These are phyloP conservation scores for Cyclotella sp. DNA, from an alignment of 108 stramenopile species.

Conservation along the genomic window DNA sequence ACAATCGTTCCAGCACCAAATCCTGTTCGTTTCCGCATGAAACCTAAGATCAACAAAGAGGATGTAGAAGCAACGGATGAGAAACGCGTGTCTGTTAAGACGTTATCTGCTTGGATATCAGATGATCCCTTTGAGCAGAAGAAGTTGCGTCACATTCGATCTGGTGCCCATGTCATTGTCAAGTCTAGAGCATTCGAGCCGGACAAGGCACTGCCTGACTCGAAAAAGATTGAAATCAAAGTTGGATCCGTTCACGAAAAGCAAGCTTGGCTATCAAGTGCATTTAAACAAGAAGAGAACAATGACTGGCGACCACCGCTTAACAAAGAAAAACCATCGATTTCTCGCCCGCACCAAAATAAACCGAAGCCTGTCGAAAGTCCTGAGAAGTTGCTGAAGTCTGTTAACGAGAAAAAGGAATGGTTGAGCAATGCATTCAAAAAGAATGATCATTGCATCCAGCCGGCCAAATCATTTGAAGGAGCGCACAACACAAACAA, in stretches of 20 bases:
- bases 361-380: conserved; percentile 30
- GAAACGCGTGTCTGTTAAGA: conserved; percentile 76
- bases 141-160: conserved; percentile 59
- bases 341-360: conserved; percentile 25
- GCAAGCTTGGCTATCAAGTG: conserved; percentile 37
- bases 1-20: conserved; percentile 15
- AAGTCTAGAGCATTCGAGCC: conserved; percentile 80
- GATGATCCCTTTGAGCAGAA: conserved; percentile 78
- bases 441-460: conserved; percentile 18
- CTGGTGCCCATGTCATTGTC: conserved; percentile 69
- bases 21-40: conserved; percentile 28
- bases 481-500: background rate
- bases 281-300: conserved; percentile 38
- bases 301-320: conserved; percentile 1
- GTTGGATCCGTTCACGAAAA: conserved; percentile 37
- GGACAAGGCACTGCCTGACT: conserved; percentile 18
- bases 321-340: conserved; percentile 1
- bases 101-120: conserved; percentile 78
- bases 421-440: conserved; percentile 56
- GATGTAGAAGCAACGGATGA: conserved; percentile 81
- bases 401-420: conserved; percentile 48
- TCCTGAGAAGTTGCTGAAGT: conserved; percentile 23
- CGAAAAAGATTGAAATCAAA: conserved; percentile 28
- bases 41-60: conserved; percentile 46
- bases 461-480: conserved; percentile 27